Evolutionary conservation across 495 filamentous ascomycete species (phyloP), one percentile per base, ranked within the genome.

Genomic region (Aspergillus egyptiacus): DNA sequence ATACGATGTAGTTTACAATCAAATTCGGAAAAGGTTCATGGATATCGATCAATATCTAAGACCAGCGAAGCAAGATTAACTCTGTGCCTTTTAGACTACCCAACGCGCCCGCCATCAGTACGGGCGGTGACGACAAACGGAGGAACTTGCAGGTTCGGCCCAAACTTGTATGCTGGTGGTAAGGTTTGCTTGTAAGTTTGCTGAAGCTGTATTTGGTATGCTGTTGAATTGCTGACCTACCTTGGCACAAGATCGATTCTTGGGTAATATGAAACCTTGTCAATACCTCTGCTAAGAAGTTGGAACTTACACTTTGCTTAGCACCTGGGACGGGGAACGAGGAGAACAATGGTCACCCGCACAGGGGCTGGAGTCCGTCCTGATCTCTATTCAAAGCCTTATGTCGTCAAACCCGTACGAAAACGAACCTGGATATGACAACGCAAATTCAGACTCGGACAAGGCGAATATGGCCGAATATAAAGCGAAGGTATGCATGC

Each of bases 321-420:
- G 93, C 48, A 98, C 93, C 63, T 98, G 93, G 93, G 80, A 83
- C 25, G 93, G 91, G 6, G 82, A 91, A 58, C 73, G 81, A 20
- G 86, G 88, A 35, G 93, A 98, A 63, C 81, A 96, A 60, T 98
- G 93, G 93, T 95, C 89, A 22, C 86, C 90, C 0, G 94, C 93
- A 2, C 93, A 97, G 62, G 91, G 93, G 14, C 72, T 98, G 3
- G 93, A 98, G 63, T 96, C 93, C 1, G 86, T 96, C 40, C 65
- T 98, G 24, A 80, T 97, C 24, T 97, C 93, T 5, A 96, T 98
- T 44, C 93, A 98, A 64, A 96, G 89, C 59, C 72, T 98, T 22
- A 90, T 98, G 84, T 94, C 89, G 1, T 68, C 80, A 18, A 95
- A 96, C 62, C 93, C 93, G 0, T 98, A 95, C 65, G 88, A 93